Base-by-base conservation (phyloP, 2,329 filamentous ascomycete species). In the Hypomyces perniciosus region DNA sequence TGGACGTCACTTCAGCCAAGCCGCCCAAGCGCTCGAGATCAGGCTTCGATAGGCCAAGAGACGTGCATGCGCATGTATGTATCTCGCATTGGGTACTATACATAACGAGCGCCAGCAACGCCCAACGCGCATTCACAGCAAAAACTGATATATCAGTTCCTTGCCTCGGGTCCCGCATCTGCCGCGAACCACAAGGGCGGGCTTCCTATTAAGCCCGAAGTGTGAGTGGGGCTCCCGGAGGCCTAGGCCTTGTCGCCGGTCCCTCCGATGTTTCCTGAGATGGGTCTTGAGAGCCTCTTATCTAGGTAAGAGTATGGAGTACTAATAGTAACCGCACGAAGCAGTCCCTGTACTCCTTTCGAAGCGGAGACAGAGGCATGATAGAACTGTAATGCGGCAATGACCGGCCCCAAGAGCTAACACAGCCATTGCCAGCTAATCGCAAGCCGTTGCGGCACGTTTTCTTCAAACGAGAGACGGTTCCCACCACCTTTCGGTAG, bases 181-280 rank as follows among this genome's bases (percentile, higher is more conserved):
- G 42, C 42, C 42, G 42, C 44, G 44, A 38, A 28, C 28, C n/a
- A 46, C 30, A 28, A 46, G 13, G 34, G 33, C 44, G 31, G 20
- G 27, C 12, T 26, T 13, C n/a, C 30, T 46, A 13, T 13, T 26
- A 46, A 37, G 13, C 44, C 44, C 44, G 31, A 27, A 26, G 34
- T 46, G 44, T 46, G 44, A n/a, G 44, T 46, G 44, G 44, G 34
- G 12, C 44, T 10, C 6, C 34, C 8, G 31, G 44, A 38, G 26
- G 44, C 26, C 33, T 31, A 46, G 33, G 27, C 12, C 44, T 12
- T 33, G 27, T 26, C 29, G 28, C 26, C 42, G 42, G 29, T 12
- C 31, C 39, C 26, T 44, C 42, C 42, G 42, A 44, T 13, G 30
- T 30, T 44, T 44, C n/a, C 28, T 44, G n/a, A 10, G 26, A 28